A percentile compares a stretch with the other conserved stretches of the same genome.
Conservation (phyloP, 352 stramenopile genomes). For the Poterioochromonas sp. region DNA sequence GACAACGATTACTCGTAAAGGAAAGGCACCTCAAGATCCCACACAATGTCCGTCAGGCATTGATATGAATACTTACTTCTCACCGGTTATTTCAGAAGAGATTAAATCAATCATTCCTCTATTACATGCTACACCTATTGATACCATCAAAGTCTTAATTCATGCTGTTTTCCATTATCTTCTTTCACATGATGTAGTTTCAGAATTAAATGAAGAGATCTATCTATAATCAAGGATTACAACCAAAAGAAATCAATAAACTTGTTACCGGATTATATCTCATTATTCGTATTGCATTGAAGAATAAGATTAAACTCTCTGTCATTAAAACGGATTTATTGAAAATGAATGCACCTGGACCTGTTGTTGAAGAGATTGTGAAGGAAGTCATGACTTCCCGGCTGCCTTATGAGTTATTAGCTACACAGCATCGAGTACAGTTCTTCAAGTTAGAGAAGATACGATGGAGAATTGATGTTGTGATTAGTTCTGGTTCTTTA, state of each 20-base stretch:
- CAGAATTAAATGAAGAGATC: background rate
- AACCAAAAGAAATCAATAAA: background rate
- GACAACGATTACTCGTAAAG: background rate
- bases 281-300: background rate
- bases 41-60: background rate
- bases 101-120: background rate
- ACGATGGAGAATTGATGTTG: conserved; percentile 26
- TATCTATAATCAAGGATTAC: background rate
- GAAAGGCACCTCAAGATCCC: background rate
- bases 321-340: background rate
- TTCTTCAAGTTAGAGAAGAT: background rate
- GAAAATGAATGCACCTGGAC: background rate
- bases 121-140: background rate
- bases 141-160: background rate
- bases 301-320: conserved; percentile 8
- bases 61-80: background rate
- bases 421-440: background rate
- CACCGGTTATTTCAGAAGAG: background rate
- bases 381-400: background rate
- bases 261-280: background rate
- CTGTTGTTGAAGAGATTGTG: background rate
- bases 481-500: conserved; percentile 21
- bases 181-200: background rate
- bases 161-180: background rate
- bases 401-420: background rate